These are phyloP conservation scores for Takakia lepidozioides DNA, from an alignment of 225 moss, liverwort and hornwort species.

Conservation along the genomic window DNA sequence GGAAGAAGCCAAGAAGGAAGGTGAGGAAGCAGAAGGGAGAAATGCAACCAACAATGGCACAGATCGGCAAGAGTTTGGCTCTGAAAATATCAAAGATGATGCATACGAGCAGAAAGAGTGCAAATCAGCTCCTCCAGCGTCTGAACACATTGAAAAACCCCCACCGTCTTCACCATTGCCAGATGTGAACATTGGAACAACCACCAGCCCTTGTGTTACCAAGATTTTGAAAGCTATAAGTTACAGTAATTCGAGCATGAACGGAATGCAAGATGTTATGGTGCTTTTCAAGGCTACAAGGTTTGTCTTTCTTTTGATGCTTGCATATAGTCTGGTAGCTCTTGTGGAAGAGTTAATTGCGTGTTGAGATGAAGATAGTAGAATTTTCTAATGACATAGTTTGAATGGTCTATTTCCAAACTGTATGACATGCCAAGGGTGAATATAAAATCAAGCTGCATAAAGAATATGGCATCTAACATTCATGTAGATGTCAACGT, in stretches of 20 bases:
- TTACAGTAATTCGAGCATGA: constrained; percentile 47
- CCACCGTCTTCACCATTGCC: constrained; percentile 9
- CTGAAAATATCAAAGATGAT: constrained; percentile 12
- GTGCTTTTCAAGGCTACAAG: constrained; percentile 51
- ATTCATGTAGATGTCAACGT: too few species aligned
- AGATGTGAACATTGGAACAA: constrained; percentile 11
- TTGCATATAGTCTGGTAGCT: too few species aligned
- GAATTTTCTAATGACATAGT: too few species aligned
- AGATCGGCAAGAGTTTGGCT: constrained; percentile 16
- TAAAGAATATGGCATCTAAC: too few species aligned
- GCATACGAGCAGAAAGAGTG: constrained; percentile 26
- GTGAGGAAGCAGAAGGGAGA: constrained; percentile 12
- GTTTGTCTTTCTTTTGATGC: constrained; percentile 18
- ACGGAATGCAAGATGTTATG: constrained; percentile 47
- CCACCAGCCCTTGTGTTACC: constrained; percentile 22
- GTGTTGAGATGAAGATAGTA: too few species aligned
- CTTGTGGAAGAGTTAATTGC: too few species aligned
- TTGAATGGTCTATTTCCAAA: too few species aligned
- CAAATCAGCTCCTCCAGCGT: constrained; percentile 26
- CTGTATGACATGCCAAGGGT: too few species aligned
- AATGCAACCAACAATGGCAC: constrained; percentile 20
- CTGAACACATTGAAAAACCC: constrained; percentile 25
- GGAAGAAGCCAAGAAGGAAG: constrained; percentile 38
- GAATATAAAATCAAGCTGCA: too few species aligned
- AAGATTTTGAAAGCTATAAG: constrained; percentile 56